Base-by-base conservation (phyloP, 169 alveolate species). In the Pseudocohnilembus persalinus region DNA sequence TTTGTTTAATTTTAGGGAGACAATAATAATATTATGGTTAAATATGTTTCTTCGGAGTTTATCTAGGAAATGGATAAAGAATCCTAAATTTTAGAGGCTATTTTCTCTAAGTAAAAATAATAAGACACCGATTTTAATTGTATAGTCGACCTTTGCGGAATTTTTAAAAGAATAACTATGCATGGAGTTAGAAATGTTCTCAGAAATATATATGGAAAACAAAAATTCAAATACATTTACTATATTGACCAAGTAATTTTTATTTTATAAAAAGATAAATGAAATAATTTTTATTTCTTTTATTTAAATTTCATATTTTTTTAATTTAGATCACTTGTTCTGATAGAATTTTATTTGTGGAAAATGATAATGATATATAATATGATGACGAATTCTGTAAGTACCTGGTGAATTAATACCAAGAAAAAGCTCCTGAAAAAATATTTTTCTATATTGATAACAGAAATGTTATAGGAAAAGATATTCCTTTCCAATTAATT, bases 381-480 rank as follows among this genome's bases (percentile, higher is more conserved):
- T 73, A 73, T 29, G 76, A 73, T 73, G 76, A 73, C 15, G 76
- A 73, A 28, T 73, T 73, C 26, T 73, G 26, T 73, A 73, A 73
- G 29, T 29, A 73, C 6, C 28, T 73, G 11, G 1, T 11, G 20
- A 73, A 26, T 73, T 15, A 73, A 15, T 73, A 73, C 26, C 30
- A 29, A 26, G 31, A 73, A 6, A 73, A 73, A 26, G 28, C 31
- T 15, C 20, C 33, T 73, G 76, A 73, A 15, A 15, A 73, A 29
- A 73, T 73, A 15, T 73, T 73, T 26, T 73, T 73, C 28, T 73
- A n/a, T 73, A 73, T 73, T 29, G 76, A 73, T 28, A 73, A 73
- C 31, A 73, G 76, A 73, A 73, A 73, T 73, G 76, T 73, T 73
- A 73, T 73, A 15, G 76, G 76, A 73, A 73, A 73, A 73, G 76